Evolutionary conservation across 345 rosid genomes (phyloP).

Genomic region (Brassica juncea): DNA sequence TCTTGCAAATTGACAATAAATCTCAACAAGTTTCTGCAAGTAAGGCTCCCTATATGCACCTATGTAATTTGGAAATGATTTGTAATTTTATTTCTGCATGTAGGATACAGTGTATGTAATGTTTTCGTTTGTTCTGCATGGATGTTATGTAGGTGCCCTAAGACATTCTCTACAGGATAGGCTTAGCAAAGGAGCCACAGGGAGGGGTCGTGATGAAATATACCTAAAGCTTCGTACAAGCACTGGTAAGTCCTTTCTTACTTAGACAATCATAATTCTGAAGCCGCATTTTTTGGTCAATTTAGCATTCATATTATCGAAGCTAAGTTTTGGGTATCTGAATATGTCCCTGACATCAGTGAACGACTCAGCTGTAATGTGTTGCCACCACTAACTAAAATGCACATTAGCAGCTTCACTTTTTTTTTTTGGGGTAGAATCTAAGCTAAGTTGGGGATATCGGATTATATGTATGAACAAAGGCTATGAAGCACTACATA

Average conservation of each 20-base stretch:
- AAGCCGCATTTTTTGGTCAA: neutral
- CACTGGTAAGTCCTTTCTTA: conserved; percentile 58
- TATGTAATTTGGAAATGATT: neutral
- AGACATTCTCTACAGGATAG: conserved; percentile 1
- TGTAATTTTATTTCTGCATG: conserved; percentile 14
- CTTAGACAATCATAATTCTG: neutral
- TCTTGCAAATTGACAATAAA: conserved; percentile 85
- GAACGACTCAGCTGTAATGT: conserved; percentile 13
- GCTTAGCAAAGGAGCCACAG: conserved; percentile 71
- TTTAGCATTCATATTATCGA: neutral
- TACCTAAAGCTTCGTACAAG: conserved; percentile 89
- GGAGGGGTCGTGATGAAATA: conserved; percentile 80
- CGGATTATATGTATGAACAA: neutral
- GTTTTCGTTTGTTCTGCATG: neutral
- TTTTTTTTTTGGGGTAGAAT: neutral
- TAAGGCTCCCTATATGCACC: neutral
- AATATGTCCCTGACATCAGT: neutral
- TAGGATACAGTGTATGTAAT: neutral
- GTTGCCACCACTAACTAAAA: neutral
- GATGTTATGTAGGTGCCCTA: neutral
- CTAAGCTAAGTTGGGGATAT: conserved; percentile 8
- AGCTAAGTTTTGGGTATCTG: conserved; percentile 7
- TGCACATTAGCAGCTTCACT: neutral
- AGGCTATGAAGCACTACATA: neutral
- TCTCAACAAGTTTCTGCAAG: conserved; percentile 62